These are phyloP conservation scores for Populus alba DNA, from an alignment of 345 rosid genomes.

Conservation along the genomic window DNA sequence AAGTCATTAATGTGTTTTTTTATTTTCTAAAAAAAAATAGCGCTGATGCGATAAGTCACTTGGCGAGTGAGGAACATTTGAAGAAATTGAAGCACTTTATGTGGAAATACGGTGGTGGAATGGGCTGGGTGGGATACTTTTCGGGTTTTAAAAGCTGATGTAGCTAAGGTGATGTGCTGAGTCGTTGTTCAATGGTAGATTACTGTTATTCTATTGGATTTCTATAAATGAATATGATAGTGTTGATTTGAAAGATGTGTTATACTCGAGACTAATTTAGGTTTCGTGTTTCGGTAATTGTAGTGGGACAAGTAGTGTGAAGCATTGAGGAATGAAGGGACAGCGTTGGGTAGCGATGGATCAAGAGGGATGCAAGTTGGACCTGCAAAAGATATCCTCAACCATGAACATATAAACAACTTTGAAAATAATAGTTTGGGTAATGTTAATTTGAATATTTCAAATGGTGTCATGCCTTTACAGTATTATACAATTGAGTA, in stretches of 20 bases:
- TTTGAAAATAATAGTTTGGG: slow-evolving; percentile 44
- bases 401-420: slow-evolving; percentile 42
- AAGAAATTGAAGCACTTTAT: slow-evolving; percentile 78
- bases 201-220: background rate
- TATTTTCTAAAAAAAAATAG: slow-evolving; percentile 25
- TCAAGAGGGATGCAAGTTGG: slow-evolving; percentile 31
- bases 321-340: slow-evolving; percentile 42
- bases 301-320: slow-evolving; percentile 76
- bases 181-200: background rate
- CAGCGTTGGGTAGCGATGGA: slow-evolving; percentile 33
- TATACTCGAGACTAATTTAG: background rate
- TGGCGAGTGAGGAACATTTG: slow-evolving; percentile 60
- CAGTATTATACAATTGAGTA: slow-evolving; percentile 70
- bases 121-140: slow-evolving; percentile 52
- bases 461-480: slow-evolving; percentile 87
- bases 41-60: slow-evolving; percentile 63
- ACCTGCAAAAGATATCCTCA: slow-evolving; percentile 77
- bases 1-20: background rate
- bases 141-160: slow-evolving; percentile 50
- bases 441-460: slow-evolving; percentile 35
- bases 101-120: slow-evolving; percentile 66
- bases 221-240: background rate
- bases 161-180: slow-evolving; percentile 49
- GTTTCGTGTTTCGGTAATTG: slow-evolving; percentile 12
- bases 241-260: background rate